Conservation (phyloP, 129 eudicot species). For the Erigeron canadensis region DNA sequence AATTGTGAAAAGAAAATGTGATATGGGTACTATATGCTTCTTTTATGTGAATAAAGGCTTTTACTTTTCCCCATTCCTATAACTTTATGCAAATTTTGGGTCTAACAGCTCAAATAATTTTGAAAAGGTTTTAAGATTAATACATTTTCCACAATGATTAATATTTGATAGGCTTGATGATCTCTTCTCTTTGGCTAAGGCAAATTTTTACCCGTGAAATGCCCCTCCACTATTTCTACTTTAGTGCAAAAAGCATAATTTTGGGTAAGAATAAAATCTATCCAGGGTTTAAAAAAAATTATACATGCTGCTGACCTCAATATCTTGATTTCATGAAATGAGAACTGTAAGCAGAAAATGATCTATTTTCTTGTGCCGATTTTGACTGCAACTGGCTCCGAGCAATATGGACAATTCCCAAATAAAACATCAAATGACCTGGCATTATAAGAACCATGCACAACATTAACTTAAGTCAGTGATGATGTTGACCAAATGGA, state of each 20-base stretch:
- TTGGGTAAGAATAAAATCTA: neutral
- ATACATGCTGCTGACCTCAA: neutral
- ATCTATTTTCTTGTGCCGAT: slow-evolving; percentile 43
- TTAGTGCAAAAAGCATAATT: neutral
- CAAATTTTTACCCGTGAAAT: neutral
- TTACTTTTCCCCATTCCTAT: slow-evolving; percentile 38
- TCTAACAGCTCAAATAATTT: slow-evolving; percentile 12
- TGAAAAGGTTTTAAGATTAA: slow-evolving; percentile 13
- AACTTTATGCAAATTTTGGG: slow-evolving; percentile 30
- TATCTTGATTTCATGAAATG: neutral
- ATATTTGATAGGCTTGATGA: neutral
- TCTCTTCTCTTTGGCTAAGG: neutral
- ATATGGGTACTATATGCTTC: slow-evolving; percentile 26
- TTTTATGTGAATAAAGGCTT: slow-evolving; percentile 30
- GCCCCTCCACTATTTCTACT: neutral
- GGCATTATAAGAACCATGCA: slow-evolving; percentile 26
- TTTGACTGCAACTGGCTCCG: slow-evolving; percentile 75
- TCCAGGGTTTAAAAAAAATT: neutral
- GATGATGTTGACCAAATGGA: slow-evolving; percentile 20
- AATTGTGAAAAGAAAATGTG: slow-evolving; percentile 31
- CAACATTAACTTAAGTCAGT: slow-evolving; percentile 15
- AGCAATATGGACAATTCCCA: slow-evolving; percentile 87
- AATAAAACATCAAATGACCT: slow-evolving; percentile 85
- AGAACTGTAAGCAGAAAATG: neutral
- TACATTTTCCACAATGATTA: neutral